Evolutionary conservation across 169 alveolate species (phyloP).

Genomic region (Eimeria zaria): DNA sequence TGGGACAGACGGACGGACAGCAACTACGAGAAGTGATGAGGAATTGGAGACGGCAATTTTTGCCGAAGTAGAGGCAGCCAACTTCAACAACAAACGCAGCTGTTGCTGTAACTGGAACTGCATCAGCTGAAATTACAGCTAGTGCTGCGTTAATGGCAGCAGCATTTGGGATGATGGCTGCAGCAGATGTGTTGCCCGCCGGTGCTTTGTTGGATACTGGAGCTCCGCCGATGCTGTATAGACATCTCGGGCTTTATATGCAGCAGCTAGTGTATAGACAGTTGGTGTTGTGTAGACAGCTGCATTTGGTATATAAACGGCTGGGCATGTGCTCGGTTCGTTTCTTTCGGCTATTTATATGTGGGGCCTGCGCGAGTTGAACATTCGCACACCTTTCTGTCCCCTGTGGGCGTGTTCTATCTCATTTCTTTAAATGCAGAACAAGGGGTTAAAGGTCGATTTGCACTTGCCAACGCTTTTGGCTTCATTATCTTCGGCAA

Average conservation of each 20-base stretch:
- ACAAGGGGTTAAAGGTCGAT: background rate
- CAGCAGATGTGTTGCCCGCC: background rate
- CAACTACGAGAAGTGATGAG: constrained; percentile 57
- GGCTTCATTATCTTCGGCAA: background rate
- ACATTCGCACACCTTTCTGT: background rate
- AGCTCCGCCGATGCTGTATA: background rate
- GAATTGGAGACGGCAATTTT: constrained; percentile 19
- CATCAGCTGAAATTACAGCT: background rate
- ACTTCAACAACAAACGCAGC: background rate
- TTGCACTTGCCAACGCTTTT: background rate
- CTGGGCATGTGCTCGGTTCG: background rate
- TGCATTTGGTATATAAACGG: background rate
- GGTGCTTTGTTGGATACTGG: background rate
- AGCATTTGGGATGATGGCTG: background rate
- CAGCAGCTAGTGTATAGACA: constrained; percentile 4
- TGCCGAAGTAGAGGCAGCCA: background rate
- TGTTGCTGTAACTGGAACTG: background rate
- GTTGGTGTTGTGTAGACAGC: background rate
- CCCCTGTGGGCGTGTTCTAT: background rate
- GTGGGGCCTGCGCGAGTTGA: background rate
- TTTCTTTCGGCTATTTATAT: background rate
- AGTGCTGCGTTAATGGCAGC: background rate
- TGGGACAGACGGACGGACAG: constrained; percentile 54
- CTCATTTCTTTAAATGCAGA: background rate
- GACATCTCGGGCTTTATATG: background rate